A percentile compares a stretch with the other conserved stretches of the same genome.
phyloP scores from a whole-genome alignment of 768 basidiomycete species.

The Rhizopogon vinicolor region DNA sequence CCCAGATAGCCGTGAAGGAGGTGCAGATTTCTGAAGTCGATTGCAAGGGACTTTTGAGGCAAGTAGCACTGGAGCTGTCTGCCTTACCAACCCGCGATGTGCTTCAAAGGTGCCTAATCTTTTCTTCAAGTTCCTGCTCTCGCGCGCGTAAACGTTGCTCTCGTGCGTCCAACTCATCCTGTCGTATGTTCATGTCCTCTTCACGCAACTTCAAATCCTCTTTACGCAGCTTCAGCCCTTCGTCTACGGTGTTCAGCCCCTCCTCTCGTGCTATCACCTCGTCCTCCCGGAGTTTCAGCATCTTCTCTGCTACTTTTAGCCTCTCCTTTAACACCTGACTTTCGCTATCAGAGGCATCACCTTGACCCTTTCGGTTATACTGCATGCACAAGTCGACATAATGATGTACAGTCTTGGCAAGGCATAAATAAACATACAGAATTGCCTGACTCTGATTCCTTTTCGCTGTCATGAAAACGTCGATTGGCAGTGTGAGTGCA shows the following conservation, averaged over 20 bases:
- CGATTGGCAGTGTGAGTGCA: not conserved
- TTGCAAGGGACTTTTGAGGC: constrained; percentile 19
- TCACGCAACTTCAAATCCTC: not conserved
- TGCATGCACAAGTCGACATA: not conserved
- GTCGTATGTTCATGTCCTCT: not conserved
- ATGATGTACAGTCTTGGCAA: too few species aligned
- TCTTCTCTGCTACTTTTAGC: not conserved
- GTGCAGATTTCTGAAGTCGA: constrained; percentile 25
- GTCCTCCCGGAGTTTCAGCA: not conserved
- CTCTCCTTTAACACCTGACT: not conserved
- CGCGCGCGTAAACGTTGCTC: not conserved
- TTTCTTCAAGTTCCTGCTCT: not conserved
- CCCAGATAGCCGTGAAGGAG: constrained; percentile 30
- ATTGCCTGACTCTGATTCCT: not conserved
- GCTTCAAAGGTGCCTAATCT: not conserved
- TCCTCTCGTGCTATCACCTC: not conserved
- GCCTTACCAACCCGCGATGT: too few species aligned
- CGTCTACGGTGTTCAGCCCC: not conserved
- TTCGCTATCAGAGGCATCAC: not conserved
- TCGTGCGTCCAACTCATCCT: not conserved
- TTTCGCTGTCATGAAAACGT: too few species aligned
- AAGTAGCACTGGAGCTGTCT: not conserved
- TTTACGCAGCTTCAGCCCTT: not conserved
- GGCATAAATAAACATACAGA: not conserved
- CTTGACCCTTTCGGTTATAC: not conserved